phyloP scores from a whole-genome alignment of 768 basidiomycete genomes.

The Gloeophyllum trabeum region DNA sequence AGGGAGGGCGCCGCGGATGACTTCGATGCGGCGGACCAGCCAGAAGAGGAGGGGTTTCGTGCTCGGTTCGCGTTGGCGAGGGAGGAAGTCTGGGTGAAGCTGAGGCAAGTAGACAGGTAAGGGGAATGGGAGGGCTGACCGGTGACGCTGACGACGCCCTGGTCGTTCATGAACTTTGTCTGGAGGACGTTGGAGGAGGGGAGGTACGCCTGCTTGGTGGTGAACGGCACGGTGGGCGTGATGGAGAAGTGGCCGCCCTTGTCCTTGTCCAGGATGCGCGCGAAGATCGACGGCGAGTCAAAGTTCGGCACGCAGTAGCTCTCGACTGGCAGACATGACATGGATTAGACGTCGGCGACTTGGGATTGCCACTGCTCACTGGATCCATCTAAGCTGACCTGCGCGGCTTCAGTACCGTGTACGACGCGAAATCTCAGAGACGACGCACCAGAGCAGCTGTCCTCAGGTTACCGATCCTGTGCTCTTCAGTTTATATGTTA shows the following conservation, averaged over 20 bases:
- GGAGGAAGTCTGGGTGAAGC: conserved; percentile 54
- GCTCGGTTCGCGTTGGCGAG: conserved; percentile 36
- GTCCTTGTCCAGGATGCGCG: conserved; percentile 79
- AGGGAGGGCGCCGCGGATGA: conserved; percentile 74
- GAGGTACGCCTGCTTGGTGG: conserved; percentile 74
- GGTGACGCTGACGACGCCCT: conserved; percentile 79
- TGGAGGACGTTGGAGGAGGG: conserved; percentile 84
- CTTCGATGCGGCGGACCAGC: conserved; percentile 79
- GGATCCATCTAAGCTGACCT: conserved; percentile 75
- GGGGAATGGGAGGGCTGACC: conserved; percentile 26
- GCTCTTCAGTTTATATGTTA: neutral
- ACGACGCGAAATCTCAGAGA: neutral
- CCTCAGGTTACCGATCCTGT: conserved; percentile 72
- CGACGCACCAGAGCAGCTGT: conserved; percentile 60
- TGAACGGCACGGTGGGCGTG: conserved; percentile 56
- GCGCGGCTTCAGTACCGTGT: conserved; percentile 2
- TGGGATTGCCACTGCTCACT: conserved; percentile 27
- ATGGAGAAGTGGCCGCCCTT: conserved; percentile 92
- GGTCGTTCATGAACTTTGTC: conserved; percentile 81
- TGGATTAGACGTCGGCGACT: neutral
- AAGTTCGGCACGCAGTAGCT: conserved; percentile 91
- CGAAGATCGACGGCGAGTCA: conserved; percentile 89
- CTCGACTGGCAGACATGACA: conserved; percentile 44
- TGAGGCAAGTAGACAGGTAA: conserved; percentile 4
- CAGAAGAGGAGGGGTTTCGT: conserved; percentile 67